Evolutionary conservation across 177 flowering plant species (phyloP), one percentile per base, ranked within the genome.

Genomic region (Vitis hybrid): DNA sequence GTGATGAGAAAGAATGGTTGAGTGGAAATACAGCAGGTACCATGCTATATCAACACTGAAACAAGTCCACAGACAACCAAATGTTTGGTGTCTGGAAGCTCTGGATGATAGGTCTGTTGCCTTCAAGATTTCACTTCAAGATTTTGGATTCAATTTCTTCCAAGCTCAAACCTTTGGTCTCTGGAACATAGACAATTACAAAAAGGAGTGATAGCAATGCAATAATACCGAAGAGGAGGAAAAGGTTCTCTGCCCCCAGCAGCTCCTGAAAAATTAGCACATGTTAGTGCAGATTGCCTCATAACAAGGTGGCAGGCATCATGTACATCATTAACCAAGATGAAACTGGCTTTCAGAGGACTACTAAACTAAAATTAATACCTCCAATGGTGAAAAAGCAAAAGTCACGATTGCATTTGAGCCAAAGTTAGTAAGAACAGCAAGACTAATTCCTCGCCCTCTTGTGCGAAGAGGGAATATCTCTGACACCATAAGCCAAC

Each of bases 401-500:
- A 95, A 95, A 57, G 98, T 87, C 14, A 93, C 97, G 61, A 91
- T 70, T 22, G 99, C 98, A 78, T 95, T 95, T 73, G 97, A 86
- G 13, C 92, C 98, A 53, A 95, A 95, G 80, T 95, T 95, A 1
- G 93, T 80, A 53, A 95, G 93, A 64, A 93, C 98, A 15, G 97
- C 96, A 52, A 95, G 94, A 82, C 97, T 95, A 50, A 93, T 88
- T 31, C 98, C 98, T 73, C 85, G 85, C 45, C 97, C 97, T 78
- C 99, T 87, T 58, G 98, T 93, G n/a, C 91, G 94, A 64, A 88
- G 74, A 3, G 99, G 97, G 76, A 91, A 95, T 69, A 93, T 93
- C 75, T 95, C 98, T 1, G 98, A 93, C 66, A 93, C 98, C 98
- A 93, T 91, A 26, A 91, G 84, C 98, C 97, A 95, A 74, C 99